Conservation (phyloP, 257 asterid genomes). For the Rehmannia glutinosa region DNA sequence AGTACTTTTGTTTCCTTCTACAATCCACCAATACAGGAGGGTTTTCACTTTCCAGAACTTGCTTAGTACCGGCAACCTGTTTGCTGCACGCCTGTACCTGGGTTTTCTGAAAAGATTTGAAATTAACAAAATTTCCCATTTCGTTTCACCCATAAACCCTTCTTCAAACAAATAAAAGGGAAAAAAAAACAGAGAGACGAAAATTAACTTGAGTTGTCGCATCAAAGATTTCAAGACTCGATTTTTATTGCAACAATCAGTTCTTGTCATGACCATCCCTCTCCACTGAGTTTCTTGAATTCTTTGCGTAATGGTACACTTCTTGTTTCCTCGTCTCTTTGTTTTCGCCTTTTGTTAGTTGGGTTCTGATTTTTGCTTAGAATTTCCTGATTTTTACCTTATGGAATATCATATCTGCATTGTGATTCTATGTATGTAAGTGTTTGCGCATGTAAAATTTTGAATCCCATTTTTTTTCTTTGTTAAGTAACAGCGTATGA, state of each 20-base stretch:
- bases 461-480: not conserved
- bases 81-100: no score
- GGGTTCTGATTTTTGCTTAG: not conserved
- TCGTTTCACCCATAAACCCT: no score
- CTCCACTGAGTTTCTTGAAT: not conserved
- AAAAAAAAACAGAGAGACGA: not conserved
- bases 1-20: no score
- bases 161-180: not conserved
- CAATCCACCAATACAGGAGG: no score
- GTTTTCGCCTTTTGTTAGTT: not conserved
- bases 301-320: constrained; percentile 14
- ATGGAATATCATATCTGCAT: not conserved
- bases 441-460: not conserved
- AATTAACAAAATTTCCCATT: no score
- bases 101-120: no score
- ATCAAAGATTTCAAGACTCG: not conserved
- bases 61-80: no score
- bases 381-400: no score
- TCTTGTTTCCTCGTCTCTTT: not conserved
- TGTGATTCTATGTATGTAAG: not conserved
- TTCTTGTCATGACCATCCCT: not conserved
- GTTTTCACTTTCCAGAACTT: no score
- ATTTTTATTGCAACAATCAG: not conserved
- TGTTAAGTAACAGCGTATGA: no score
- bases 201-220: not conserved